These are phyloP conservation scores for Xylariaceae sp. DNA, from an alignment of 2,329 filamentous ascomycete genomes.

Conservation along the genomic window DNA sequence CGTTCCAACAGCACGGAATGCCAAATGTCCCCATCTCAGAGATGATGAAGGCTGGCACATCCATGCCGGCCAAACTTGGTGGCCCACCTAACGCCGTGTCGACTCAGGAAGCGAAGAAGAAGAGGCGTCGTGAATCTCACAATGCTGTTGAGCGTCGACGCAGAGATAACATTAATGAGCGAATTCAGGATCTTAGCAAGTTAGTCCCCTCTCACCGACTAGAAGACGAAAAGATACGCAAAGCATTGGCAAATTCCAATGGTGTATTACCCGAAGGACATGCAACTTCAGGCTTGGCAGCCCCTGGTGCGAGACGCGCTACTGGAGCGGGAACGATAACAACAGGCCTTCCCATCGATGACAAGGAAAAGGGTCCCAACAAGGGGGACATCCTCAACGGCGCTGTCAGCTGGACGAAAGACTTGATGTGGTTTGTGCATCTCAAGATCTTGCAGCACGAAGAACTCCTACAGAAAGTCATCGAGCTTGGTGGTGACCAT, in stretches of 20 bases:
- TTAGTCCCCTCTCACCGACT: slow-evolving; percentile 88
- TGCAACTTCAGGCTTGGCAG: slow-evolving; percentile 83
- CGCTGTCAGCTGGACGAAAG: slow-evolving; percentile 92
- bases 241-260: slow-evolving; percentile 85
- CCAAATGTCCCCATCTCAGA: slow-evolving; percentile 71
- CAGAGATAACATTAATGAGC: slow-evolving; percentile 97
- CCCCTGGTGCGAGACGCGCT: slow-evolving; percentile 76
- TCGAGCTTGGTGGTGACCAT: slow-evolving; percentile 65
- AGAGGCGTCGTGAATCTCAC: slow-evolving; percentile 87
- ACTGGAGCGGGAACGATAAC: slow-evolving; percentile 80
- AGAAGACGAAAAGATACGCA: slow-evolving; percentile 95
- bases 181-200: slow-evolving; percentile 93
- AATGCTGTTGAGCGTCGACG: slow-evolving; percentile 93
- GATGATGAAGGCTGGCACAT: slow-evolving; percentile 81
- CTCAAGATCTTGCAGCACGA: slow-evolving; percentile 86
- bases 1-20: slow-evolving; percentile 66
- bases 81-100: slow-evolving; percentile 55
- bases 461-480: slow-evolving; percentile 73
- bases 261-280: slow-evolving; percentile 65
- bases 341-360: slow-evolving; percentile 86
- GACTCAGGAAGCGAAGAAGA: slow-evolving; percentile 89
- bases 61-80: slow-evolving; percentile 82
- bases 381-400: slow-evolving; percentile 98
- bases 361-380: slow-evolving; percentile 98
- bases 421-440: slow-evolving; percentile 95